Conservation (phyloP, 1,284 basidiomycete genomes). For the Trichosporon coremiiforme region DNA sequence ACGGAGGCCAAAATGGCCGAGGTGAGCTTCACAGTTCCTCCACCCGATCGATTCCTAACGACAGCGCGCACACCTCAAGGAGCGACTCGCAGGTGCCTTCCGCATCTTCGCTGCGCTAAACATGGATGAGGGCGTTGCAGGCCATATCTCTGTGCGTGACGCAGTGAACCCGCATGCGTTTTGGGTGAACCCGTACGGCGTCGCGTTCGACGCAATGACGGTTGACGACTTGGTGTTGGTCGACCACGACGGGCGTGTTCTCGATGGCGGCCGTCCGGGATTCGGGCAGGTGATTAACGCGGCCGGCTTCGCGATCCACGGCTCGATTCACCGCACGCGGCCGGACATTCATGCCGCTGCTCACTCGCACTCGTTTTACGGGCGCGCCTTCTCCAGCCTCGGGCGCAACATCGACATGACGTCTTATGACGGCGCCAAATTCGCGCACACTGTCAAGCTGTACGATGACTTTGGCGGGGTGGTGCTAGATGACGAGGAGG, state of each 20-base stretch:
- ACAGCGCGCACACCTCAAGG: slow-evolving; percentile 61
- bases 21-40: background rate
- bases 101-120: slow-evolving; percentile 60
- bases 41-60: background rate
- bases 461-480: slow-evolving; percentile 55
- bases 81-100: slow-evolving; percentile 57
- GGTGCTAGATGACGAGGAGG: slow-evolving; percentile 55
- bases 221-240: slow-evolving; percentile 60
- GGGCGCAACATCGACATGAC: slow-evolving; percentile 63
- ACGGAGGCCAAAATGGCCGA: slow-evolving; percentile 7
- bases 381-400: slow-evolving; percentile 66
- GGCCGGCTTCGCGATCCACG: slow-evolving; percentile 62
- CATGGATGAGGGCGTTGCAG: slow-evolving; percentile 65
- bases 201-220: slow-evolving; percentile 59
- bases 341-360: slow-evolving; percentile 67
- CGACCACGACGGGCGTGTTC: slow-evolving; percentile 61
- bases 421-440: slow-evolving; percentile 57
- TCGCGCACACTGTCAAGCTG: slow-evolving; percentile 46
- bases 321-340: slow-evolving; percentile 63
- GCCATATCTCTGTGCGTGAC: slow-evolving; percentile 67
- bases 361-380: slow-evolving; percentile 66
- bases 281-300: slow-evolving; percentile 55
- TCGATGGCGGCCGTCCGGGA: slow-evolving; percentile 54
- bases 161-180: slow-evolving; percentile 48
- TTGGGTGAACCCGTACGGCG: slow-evolving; percentile 63